Evolutionary conservation across 2,329 filamentous ascomycete genomes (phyloP).

Genomic region (Alternaria dauci): DNA sequence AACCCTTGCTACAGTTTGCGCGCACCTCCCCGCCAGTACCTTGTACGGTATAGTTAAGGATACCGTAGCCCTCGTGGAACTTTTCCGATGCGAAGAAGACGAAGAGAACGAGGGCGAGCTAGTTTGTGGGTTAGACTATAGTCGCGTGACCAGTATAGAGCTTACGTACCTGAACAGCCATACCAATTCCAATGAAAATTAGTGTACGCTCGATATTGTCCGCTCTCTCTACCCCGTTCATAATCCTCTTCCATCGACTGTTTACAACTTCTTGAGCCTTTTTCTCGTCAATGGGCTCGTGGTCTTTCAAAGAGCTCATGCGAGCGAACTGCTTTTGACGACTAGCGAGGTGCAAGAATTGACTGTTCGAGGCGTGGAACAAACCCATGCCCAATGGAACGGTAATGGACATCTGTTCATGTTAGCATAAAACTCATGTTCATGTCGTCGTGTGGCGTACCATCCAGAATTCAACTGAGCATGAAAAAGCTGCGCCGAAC

Average conservation of each 20-base stretch:
- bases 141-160: neutral
- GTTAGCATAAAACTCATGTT: neutral
- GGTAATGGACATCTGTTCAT: neutral
- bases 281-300: slow-evolving; percentile 33
- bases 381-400: slow-evolving; percentile 24
- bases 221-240: slow-evolving; percentile 33
- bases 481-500: slow-evolving; percentile 35
- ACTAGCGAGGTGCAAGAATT: slow-evolving; percentile 44
- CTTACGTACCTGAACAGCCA: slow-evolving; percentile 37
- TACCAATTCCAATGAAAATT: slow-evolving; percentile 39
- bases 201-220: slow-evolving; percentile 41
- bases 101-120: slow-evolving; percentile 40
- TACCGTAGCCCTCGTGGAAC: slow-evolving; percentile 44
- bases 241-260: slow-evolving; percentile 36
- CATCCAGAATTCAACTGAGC: slow-evolving; percentile 42
- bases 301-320: slow-evolving; percentile 35
- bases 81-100: slow-evolving; percentile 45
- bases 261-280: slow-evolving; percentile 33
- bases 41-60: slow-evolving; percentile 40
- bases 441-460: neutral
- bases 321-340: slow-evolving; percentile 44
- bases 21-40: slow-evolving; percentile 36
- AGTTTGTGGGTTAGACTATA: neutral
- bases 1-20: slow-evolving; percentile 42
- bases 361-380: slow-evolving; percentile 48